phyloP scores from a whole-genome alignment of 2,329 filamentous ascomycete genomes.

The Sphaceloma murrayae region DNA sequence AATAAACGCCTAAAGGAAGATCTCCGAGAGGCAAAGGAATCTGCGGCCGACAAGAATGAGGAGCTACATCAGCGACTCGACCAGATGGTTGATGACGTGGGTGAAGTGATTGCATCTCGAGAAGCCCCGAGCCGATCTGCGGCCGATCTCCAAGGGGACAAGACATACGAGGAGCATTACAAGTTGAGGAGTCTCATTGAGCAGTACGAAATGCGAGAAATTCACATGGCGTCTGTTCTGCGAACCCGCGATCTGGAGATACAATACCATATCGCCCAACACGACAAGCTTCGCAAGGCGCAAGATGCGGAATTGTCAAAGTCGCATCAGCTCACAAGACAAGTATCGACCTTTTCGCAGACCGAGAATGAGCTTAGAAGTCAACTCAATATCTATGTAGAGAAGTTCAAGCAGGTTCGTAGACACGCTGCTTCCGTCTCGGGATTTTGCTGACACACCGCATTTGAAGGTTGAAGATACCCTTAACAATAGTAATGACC shows the following conservation, averaged over 20 bases:
- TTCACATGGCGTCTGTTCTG: constrained; percentile 86
- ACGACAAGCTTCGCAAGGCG: constrained; percentile 80
- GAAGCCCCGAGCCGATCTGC: constrained; percentile 69
- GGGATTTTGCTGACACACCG: constrained; percentile 14
- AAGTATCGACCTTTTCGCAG: constrained; percentile 91
- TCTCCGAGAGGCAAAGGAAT: constrained; percentile 71
- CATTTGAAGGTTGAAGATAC: constrained; percentile 81
- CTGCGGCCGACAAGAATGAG: constrained; percentile 69
- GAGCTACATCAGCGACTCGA: constrained; percentile 81
- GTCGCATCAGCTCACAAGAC: constrained; percentile 74
- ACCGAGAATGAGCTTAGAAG: constrained; percentile 89
- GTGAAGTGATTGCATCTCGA: constrained; percentile 80
- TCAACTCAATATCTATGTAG: constrained; percentile 95
- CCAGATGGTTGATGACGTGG: constrained; percentile 69
- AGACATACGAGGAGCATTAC: constrained; percentile 79
- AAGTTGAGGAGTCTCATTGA: constrained; percentile 74
- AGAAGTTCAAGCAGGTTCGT: constrained; percentile 97
- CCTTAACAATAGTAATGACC: constrained; percentile 93
- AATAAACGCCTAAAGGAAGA: constrained; percentile 99
- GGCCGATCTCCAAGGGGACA: constrained; percentile 75
- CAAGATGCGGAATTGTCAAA: constrained; percentile 73
- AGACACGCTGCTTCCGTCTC: background rate
- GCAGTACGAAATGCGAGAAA: constrained; percentile 88
- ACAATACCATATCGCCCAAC: constrained; percentile 78
- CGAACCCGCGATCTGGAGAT: constrained; percentile 94